Percentiles rank a stretch among this genome's conserved stretches.
Evolutionary conservation across 1,284 basidiomycete genomes (phyloP).

Genomic region (Ustilago cynodontis): DNA sequence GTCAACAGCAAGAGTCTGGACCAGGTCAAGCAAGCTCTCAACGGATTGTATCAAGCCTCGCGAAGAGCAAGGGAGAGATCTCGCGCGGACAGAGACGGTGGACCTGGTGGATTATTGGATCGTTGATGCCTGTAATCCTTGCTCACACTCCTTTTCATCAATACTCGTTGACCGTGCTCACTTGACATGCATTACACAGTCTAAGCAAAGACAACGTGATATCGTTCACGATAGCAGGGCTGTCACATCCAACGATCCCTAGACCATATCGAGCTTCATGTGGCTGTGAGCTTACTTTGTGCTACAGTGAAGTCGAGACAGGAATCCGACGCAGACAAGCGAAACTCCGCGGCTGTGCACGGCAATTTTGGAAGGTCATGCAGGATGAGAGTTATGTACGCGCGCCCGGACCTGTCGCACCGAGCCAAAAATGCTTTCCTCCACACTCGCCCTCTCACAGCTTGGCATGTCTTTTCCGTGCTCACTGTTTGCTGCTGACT

Average conservation of each 20-base stretch:
- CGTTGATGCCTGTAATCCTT: slow-evolving; percentile 11
- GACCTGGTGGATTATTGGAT: slow-evolving; percentile 30
- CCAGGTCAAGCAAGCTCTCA: slow-evolving; percentile 54
- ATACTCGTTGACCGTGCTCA: neutral
- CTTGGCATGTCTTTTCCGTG: neutral
- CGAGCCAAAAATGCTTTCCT: neutral
- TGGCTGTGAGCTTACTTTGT: neutral
- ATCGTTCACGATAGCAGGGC: neutral
- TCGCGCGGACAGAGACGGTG: slow-evolving; percentile 28
- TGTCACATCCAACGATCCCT: too few relatives aligned
- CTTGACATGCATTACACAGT: neutral
- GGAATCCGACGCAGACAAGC: neutral
- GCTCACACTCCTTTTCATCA: neutral
- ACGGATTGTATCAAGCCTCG: slow-evolving; percentile 56
- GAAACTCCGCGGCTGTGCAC: neutral
- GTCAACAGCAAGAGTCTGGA: slow-evolving; percentile 36
- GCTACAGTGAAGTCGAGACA: too few relatives aligned
- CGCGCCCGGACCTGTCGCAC: slow-evolving; percentile 8
- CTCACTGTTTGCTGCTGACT: too few relatives aligned
- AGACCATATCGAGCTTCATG: too few relatives aligned
- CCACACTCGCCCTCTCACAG: neutral
- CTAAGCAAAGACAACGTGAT: neutral
- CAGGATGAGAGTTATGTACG: slow-evolving; percentile 5
- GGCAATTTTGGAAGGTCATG: neutral
- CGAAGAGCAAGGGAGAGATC: slow-evolving; percentile 59